A percentile compares a stretch with the other conserved stretches of the same genome.
These are phyloP conservation scores for Vitis labrusca DNA, from an alignment of 164 flowering plant genomes.

Conservation along the genomic window DNA sequence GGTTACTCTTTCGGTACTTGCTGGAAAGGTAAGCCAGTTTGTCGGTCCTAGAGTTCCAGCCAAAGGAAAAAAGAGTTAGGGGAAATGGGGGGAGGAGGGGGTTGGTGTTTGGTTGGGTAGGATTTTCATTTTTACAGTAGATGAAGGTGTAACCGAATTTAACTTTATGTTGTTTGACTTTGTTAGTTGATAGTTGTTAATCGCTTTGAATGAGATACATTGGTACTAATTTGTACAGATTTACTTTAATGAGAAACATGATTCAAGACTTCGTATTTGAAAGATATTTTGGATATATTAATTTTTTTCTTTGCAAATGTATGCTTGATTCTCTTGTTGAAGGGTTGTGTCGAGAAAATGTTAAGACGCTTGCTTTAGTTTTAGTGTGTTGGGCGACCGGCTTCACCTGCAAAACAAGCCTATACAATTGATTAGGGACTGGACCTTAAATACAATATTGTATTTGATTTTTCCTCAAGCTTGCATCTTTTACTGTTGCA, in stretches of 20 bases:
- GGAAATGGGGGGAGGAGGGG: background rate
- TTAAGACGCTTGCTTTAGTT: background rate
- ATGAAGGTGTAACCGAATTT: background rate
- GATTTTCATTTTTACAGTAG: constrained; percentile 1
- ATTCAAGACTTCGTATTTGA: background rate
- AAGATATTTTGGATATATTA: background rate
- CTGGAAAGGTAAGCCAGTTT: too few species aligned
- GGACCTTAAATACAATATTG: too few species aligned
- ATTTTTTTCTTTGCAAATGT: too few species aligned
- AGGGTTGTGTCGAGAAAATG: background rate
- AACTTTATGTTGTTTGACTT: background rate
- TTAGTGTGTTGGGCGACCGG: too few species aligned
- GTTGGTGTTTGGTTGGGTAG: constrained; percentile 5
- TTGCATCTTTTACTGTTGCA: background rate
- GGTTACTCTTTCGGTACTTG: background rate
- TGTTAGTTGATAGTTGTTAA: background rate
- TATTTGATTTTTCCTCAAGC: background rate
- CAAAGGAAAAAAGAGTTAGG: background rate
- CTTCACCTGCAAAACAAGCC: too few species aligned
- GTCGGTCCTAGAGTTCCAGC: too few species aligned
- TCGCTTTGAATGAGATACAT: too few species aligned
- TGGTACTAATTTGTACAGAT: constrained; percentile 1
- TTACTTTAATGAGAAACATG: background rate
- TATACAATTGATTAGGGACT: too few species aligned
- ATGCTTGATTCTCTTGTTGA: too few species aligned